Evolutionary conservation across 2,329 filamentous ascomycete species (phyloP).

Genomic region (Macroventuria anomochaeta): DNA sequence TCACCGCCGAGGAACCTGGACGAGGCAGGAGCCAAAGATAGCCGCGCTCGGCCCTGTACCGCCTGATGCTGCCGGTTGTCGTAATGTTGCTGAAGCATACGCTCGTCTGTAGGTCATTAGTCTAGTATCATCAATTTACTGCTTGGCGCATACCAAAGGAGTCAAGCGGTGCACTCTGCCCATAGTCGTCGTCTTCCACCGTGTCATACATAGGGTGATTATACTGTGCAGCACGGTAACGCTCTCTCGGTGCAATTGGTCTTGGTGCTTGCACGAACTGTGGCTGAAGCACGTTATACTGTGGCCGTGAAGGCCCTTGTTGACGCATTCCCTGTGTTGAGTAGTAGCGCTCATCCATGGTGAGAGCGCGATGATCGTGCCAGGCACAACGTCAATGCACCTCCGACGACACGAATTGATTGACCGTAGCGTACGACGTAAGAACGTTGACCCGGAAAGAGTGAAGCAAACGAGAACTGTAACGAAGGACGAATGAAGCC

Average conservation of each 20-base stretch:
- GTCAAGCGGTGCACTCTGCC: slow-evolving; percentile 47
- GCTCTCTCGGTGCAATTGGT: slow-evolving; percentile 27
- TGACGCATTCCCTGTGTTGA: background rate
- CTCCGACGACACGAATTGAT: background rate
- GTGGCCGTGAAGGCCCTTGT: slow-evolving; percentile 1
- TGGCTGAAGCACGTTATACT: slow-evolving; percentile 23
- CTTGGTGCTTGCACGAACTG: slow-evolving; percentile 19
- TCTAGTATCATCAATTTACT: background rate
- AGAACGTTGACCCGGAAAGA: background rate
- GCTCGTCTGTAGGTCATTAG: slow-evolving; percentile 41
- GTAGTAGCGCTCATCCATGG: slow-evolving; percentile 1
- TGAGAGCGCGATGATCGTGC: background rate
- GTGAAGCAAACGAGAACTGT: background rate
- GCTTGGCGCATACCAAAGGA: slow-evolving; percentile 54
- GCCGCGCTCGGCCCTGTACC: slow-evolving; percentile 41
- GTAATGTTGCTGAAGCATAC: slow-evolving; percentile 41
- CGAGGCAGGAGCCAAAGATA: slow-evolving; percentile 45
- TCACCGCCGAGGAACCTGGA: background rate
- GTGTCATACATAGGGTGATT: slow-evolving; percentile 26
- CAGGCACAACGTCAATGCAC: background rate
- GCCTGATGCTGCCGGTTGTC: slow-evolving; percentile 46
- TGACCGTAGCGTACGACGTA: background rate
- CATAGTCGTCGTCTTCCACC: slow-evolving; percentile 36
- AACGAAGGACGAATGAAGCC: background rate
- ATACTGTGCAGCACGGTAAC: slow-evolving; percentile 31